Percentiles rank a stretch among this genome's conserved stretches.
Evolutionary conservation across 306 rosid genomes (phyloP).

Genomic region (Quercus robur): DNA sequence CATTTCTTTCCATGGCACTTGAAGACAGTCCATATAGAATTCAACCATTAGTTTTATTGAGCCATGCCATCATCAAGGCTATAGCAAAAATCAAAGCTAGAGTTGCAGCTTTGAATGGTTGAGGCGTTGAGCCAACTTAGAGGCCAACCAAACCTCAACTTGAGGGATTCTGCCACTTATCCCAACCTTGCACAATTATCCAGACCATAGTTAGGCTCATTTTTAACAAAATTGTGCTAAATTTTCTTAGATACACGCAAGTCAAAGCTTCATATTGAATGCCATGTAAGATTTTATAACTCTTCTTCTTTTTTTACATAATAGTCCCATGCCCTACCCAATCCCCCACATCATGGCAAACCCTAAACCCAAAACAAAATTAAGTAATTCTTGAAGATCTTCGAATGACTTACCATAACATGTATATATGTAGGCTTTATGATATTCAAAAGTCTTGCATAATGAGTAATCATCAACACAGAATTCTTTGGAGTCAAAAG

Average conservation of each 20-base stretch:
- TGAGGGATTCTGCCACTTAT: background rate
- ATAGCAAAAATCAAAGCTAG: background rate
- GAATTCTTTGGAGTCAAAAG: constrained; percentile 72
- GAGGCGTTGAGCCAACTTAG: background rate
- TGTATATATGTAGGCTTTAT: constrained; percentile 75
- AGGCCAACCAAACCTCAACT: background rate
- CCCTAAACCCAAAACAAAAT: constrained; percentile 1
- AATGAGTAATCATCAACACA: constrained; percentile 85
- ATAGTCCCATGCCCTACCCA: background rate
- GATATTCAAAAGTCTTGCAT: constrained; percentile 70
- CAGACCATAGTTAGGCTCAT: too few relatives aligned
- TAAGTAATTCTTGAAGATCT: constrained; percentile 17
- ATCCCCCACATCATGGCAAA: background rate
- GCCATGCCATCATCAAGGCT: background rate
- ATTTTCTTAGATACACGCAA: background rate
- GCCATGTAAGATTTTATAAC: background rate
- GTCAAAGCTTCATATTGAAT: background rate
- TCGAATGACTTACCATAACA: constrained; percentile 63
- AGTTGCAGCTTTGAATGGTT: background rate
- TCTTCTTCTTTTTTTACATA: background rate
- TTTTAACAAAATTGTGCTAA: background rate
- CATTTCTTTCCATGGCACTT: background rate
- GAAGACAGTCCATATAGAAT: background rate
- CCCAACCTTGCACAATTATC: background rate
- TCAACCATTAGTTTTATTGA: background rate